A percentile compares a stretch with the other conserved stretches of the same genome.
Conservation (phyloP, 345 rosid species). For the Murraya koenigii region DNA sequence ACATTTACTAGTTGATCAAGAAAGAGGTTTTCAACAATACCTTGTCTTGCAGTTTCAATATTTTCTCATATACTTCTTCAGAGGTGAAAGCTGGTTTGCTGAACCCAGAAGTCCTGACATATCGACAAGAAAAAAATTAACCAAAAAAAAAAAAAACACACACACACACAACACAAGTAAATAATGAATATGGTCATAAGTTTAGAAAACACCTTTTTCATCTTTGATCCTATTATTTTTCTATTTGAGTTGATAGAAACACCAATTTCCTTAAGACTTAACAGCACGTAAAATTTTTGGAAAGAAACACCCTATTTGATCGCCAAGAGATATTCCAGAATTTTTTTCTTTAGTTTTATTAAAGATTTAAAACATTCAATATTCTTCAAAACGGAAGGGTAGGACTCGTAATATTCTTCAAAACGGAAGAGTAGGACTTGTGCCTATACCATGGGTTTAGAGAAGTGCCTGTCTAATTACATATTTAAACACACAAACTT, state of each 20-base stretch:
- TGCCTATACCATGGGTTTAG: no score
- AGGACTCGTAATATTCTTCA: no score
- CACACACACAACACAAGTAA: background rate
- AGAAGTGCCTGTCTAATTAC: no score
- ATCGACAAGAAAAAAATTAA: background rate
- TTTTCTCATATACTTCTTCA: constrained; percentile 62
- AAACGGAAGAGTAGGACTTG: no score
- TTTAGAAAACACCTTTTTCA: background rate
- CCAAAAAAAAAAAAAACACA: background rate
- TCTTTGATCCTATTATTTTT: background rate
- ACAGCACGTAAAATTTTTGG: no score
- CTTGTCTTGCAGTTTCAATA: constrained; percentile 72
- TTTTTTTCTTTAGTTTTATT: background rate
- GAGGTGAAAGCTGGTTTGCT: constrained; percentile 73
- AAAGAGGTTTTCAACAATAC: constrained; percentile 31
- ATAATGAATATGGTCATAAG: background rate
- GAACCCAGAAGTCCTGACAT: constrained; percentile 53
- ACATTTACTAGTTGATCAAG: background rate
- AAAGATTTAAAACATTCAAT: background rate
- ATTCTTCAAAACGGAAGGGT: no score
- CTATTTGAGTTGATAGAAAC: background rate
- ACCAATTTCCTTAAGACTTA: background rate
- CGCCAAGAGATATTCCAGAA: no score
- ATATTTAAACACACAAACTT: no score
- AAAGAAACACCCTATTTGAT: no score